Base-by-base conservation (phyloP, 345 rosid genomes). In the Pugionium dolabratum region DNA sequence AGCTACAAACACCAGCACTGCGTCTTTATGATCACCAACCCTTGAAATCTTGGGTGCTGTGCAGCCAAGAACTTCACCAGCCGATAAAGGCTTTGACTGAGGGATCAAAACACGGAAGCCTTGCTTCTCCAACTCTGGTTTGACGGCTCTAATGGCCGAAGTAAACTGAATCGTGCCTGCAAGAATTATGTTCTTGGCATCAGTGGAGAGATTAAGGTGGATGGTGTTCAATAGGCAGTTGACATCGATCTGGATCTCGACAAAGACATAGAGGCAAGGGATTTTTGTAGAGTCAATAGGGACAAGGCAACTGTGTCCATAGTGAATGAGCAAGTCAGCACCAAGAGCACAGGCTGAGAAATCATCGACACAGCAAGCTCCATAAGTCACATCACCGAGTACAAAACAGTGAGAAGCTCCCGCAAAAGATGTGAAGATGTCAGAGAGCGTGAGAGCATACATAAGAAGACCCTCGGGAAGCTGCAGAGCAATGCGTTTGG, bases 361-460 rank as follows among this genome's bases (percentile, higher is more conserved):
- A 75, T 90, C 98, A 49, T 93, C 97, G 29, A 88, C 82, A 78
- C 99, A 94, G 71, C 97, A 94, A 4, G 96, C 99, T 10, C 96
- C 96, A 54, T 86, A 93, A 25, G 98, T 88, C 10, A 90, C 97
- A 62, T 88, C 96, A 25, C 94, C 97, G 46, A 93, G 89, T 56
- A 90, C 65, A 67, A 90, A 93, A 76, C 96, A 90, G 67, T 86
- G 85, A 6, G 75, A 43, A 18, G 81, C 92, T 47, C 71, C 90
- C 4, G 87, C 85, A 47, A 83, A 83, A 75, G 94, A 67, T 1
- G 86, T 79, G 80, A 90, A 81, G 76, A 94, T 86, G 66, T 94
- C 97, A 39, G 97, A 86, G 82, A 93, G 89, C 34, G 84, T 72
- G 33, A 90, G 83, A 3, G 99, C 84, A 66, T 85, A 94, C 95